Conservation (phyloP, 306 rosid genomes). For the Ziziphus jujuba region DNA sequence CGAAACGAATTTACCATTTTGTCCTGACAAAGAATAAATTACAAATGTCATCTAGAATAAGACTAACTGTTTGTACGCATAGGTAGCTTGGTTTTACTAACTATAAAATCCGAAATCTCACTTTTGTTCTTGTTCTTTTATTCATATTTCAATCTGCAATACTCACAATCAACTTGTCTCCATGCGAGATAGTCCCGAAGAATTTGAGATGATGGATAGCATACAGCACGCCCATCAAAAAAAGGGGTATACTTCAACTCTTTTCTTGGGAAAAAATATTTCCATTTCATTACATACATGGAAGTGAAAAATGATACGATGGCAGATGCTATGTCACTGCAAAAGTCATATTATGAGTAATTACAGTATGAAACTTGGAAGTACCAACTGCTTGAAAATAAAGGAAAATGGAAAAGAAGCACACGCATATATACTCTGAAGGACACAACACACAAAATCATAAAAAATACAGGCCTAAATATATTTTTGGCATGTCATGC, state of each 20-base stretch:
- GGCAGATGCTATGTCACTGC: constrained; percentile 56
- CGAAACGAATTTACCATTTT: neutral
- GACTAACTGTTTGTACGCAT: neutral
- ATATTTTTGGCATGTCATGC: too few relatives aligned
- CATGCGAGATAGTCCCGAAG: constrained; percentile 75
- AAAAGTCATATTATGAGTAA: constrained; percentile 19
- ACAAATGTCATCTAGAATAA: neutral
- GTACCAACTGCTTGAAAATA: neutral
- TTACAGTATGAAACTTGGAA: neutral
- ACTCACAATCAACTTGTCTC: constrained; percentile 93
- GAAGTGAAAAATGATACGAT: constrained; percentile 74
- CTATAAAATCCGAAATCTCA: neutral
- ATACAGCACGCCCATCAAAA: constrained; percentile 82
- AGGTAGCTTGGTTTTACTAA: neutral
- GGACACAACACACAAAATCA: neutral
- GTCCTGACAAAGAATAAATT: neutral
- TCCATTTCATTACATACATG: constrained; percentile 61
- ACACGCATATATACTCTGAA: neutral
- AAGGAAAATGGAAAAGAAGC: too few relatives aligned
- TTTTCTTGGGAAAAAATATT: constrained; percentile 44
- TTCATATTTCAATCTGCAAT: neutral
- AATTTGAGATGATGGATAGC: constrained; percentile 73
- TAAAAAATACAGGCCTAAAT: too few relatives aligned
- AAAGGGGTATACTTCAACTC: constrained; percentile 64
- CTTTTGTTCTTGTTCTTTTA: neutral